Base-by-base conservation (phyloP, 228 moss, liverwort and hornwort genomes). In the Sphagnum fallax region DNA sequence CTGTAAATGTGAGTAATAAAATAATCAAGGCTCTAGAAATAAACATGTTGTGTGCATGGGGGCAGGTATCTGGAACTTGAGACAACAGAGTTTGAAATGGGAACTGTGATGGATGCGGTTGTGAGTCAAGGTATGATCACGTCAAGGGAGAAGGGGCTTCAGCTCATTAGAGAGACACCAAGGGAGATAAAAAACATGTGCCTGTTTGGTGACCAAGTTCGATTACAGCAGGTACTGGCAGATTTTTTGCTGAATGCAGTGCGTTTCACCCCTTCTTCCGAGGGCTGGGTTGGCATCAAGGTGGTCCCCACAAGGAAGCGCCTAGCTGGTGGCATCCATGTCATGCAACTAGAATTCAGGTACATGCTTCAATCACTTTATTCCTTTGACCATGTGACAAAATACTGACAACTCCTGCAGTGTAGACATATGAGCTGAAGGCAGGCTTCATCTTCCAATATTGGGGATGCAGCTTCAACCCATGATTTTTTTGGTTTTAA, bases 221-320 rank as follows among this genome's bases (percentile, higher is more conserved):
- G 86, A 16, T 70, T 86, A 68, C 86, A 86, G 68, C 86, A 86
- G 70, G 86, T 86, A 48, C 80, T 86, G 18, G 86, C 86, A 10
- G 86, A 86, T 70, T 86, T 86, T 52, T 70, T 86, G 48, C 53
- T 86, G 18, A 86, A 86, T 55, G 86, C 86, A 32, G 78, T 86
- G 71, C 86, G 86, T 15, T 86, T 86, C 55, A 86, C 86, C 4
- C 86, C 86, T 49, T 83, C 86, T 4, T 80, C 86, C 5, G 86
- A 86, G 65, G 86, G 86, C 4, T 86, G 86, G 86, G 86, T 86
- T 48, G 83, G 86, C 78, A 83, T 86, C 76, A 82, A 86, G 78
- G 86, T 86, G 69, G 68, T 80, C 7, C 72, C 86, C 0, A 73
- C 78, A 0, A 83, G 69, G 52, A 80, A 80, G 16, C 80, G 80